Conservation (phyloP, 164 flowering plant species). For the Platanus orientalis region DNA sequence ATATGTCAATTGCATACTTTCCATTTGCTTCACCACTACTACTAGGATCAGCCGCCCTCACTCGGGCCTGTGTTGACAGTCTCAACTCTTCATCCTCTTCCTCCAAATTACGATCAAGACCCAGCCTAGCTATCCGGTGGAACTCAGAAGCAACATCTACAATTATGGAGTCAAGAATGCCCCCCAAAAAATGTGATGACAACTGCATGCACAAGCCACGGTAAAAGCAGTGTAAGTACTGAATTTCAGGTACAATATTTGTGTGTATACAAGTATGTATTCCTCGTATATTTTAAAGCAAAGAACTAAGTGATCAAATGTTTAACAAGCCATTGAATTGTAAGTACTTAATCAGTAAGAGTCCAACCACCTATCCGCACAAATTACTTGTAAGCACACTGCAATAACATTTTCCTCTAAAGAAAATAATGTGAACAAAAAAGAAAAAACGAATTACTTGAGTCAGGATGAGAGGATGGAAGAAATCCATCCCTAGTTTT, state of each 20-base stretch:
- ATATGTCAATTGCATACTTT: slow-evolving; percentile 86
- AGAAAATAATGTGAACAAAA: no score
- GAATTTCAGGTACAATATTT: background rate
- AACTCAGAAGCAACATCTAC: slow-evolving; percentile 96
- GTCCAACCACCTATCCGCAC: no score
- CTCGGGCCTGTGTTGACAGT: slow-evolving; percentile 81
- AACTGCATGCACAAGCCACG: slow-evolving; percentile 42
- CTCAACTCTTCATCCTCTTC: slow-evolving; percentile 77
- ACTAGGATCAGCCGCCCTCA: slow-evolving; percentile 74
- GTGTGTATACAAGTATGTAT: background rate
- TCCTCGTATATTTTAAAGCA: background rate
- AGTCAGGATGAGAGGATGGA: no score
- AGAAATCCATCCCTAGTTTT: background rate
- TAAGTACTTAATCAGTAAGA: background rate
- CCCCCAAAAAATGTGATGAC: slow-evolving; percentile 54
- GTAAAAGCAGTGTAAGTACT: slow-evolving; percentile 6
- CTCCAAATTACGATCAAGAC: slow-evolving; percentile 73
- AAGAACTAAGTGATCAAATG: background rate
- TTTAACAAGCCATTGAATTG: no score
- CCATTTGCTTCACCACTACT: slow-evolving; percentile 62
- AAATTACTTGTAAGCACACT: no score
- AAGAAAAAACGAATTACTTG: background rate
- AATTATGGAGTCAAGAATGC: slow-evolving; percentile 77
- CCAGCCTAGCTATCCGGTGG: slow-evolving; percentile 86
- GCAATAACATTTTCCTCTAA: no score